Evolutionary conservation across 2,329 filamentous ascomycete species (phyloP), one percentile per base, ranked within the genome.

Genomic region (Phialophora chinensis): DNA sequence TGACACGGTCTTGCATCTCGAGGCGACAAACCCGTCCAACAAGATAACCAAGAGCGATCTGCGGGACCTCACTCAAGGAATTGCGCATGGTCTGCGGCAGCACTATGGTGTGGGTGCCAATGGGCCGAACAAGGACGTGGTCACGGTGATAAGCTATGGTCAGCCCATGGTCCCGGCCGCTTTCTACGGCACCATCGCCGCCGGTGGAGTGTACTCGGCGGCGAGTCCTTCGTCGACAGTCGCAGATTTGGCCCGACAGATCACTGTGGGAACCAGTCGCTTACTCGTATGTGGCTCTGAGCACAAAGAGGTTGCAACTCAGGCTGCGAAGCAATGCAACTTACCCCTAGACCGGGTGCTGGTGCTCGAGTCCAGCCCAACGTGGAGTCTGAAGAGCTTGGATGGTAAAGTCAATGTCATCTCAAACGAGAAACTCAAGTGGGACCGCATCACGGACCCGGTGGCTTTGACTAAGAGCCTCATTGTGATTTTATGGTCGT

Each of bases 131-230:
- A 80, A 80, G 60, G 84, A 87, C 69, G 82, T 88, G 4, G 83
- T 88, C 14, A 83, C 87, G 3, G 80, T 83, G 20, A 82, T 88
- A 31, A 86, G 84, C 0, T 82, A 83, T 0, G 87, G 87, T 1
- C 84, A 88, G 69, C 82, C 82, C 54, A 78, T 87, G 4, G 77
- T 88, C 0, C 82, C 85, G 0, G 78, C 82, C 12, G 69, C 86
- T 1, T 85, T 86, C 72, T 88, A 81, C 69, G 84, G 82, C 14
- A 82, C 87, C 60, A 79, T 89, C 54, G 86, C 84, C 3, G 85
- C 86, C 1, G 86, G 83, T 0, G 87, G 86, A 20, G 81, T 89
- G 29, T 88, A 86, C 71, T 85, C 84, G 6, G 83, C 85, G 4
- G 85, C 85, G 0, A 84, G 81, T 55, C 79, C 84, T 0, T 79